A percentile compares a stretch with the other conserved stretches of the same genome.
These are phyloP conservation scores for Suhomyces sp. DNA, from an alignment of 805 yeast species.

Conservation along the genomic window DNA sequence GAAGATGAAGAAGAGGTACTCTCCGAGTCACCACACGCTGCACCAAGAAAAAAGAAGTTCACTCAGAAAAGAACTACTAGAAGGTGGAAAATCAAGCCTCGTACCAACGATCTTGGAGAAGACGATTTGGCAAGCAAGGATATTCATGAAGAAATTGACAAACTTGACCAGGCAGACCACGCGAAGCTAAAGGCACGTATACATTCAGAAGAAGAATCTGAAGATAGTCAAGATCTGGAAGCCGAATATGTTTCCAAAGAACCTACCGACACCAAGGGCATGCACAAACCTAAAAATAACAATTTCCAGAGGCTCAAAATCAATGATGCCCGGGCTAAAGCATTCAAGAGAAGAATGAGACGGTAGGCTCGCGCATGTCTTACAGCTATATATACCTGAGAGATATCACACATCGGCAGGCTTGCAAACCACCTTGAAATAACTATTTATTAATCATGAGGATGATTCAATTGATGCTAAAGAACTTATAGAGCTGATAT, in stretches of 20 bases:
- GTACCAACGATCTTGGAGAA: slow-evolving; percentile 17
- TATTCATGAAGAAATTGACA: slow-evolving; percentile 41
- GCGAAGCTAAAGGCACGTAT: slow-evolving; percentile 21
- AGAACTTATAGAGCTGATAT: background rate
- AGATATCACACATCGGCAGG: background rate
- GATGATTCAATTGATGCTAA: background rate
- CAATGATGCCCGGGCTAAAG: slow-evolving; percentile 43
- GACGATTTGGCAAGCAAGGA: slow-evolving; percentile 36
- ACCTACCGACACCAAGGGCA: slow-evolving; percentile 8
- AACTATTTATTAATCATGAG: no score
- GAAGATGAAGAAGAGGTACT: slow-evolving; percentile 9
- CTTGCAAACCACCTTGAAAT: background rate
- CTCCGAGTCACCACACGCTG: background rate
- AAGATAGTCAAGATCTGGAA: slow-evolving; percentile 14
- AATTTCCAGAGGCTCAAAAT: slow-evolving; percentile 55
- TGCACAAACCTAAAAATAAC: slow-evolving; percentile 36
- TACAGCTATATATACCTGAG: background rate
- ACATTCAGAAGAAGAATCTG: slow-evolving; percentile 14
- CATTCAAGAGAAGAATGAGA: slow-evolving; percentile 37
- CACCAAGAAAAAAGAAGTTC: slow-evolving; percentile 26
- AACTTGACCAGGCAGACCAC: slow-evolving; percentile 30
- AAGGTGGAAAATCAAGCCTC: slow-evolving; percentile 48
- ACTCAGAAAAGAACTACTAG: slow-evolving; percentile 55
- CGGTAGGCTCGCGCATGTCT: background rate
- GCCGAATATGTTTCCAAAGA: slow-evolving; percentile 23